Evolutionary conservation across 495 filamentous ascomycete species (phyloP).

Genomic region (Xylaria acuta): DNA sequence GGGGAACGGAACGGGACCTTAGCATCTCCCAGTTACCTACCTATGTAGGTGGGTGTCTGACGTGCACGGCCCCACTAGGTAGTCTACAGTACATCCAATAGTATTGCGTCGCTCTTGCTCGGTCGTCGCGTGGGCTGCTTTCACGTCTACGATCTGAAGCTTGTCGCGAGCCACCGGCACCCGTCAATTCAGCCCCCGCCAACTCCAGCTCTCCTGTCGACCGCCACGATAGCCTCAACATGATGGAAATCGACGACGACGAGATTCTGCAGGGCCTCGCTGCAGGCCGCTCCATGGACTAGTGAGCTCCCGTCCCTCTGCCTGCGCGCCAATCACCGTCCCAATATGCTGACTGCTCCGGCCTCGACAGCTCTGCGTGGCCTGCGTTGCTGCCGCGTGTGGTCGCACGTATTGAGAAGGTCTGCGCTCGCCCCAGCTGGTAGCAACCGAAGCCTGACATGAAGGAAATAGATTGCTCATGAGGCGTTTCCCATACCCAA

Average conservation of each 20-base stretch:
- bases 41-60: no score
- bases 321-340: background rate
- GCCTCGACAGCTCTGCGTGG: slow-evolving; percentile 45
- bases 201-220: background rate
- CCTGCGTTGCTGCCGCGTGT: slow-evolving; percentile 45
- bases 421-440: slow-evolving; percentile 6
- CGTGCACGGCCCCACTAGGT: slow-evolving; percentile 10
- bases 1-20: background rate
- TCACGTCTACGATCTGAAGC: background rate
- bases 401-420: slow-evolving; percentile 51
- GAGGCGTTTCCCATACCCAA: slow-evolving; percentile 54
- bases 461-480: slow-evolving; percentile 44
- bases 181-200: slow-evolving; percentile 24
- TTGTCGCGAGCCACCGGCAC: background rate
- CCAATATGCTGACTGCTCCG: slow-evolving; percentile 1
- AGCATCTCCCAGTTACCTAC: no score
- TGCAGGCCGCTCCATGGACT: slow-evolving; percentile 70
- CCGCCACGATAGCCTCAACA: slow-evolving; percentile 33
- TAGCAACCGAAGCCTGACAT: slow-evolving; percentile 13
- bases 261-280: slow-evolving; percentile 68
- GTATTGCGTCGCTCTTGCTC: slow-evolving; percentile 7
- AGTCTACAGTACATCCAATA: background rate
- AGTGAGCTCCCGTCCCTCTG: slow-evolving; percentile 54
- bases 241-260: slow-evolving; percentile 65
- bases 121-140: slow-evolving; percentile 13